phyloP scores from a whole-genome alignment of 108 stramenopile species.

The Pinguiococcus pyrenoidosus region DNA sequence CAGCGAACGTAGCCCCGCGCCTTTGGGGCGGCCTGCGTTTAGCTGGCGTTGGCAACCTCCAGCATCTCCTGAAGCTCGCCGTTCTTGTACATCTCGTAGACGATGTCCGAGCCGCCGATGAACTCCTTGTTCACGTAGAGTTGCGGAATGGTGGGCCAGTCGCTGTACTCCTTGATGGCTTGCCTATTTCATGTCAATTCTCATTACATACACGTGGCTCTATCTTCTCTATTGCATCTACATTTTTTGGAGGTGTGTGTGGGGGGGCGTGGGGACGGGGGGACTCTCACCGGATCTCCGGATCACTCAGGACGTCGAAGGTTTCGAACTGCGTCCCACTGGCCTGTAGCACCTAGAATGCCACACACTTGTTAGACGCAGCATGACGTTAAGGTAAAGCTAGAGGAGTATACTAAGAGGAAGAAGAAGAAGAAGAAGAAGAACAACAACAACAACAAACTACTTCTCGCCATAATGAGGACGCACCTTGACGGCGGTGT shows the following conservation, averaged over 20 bases:
- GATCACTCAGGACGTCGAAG: no score
- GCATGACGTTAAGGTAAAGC: background rate
- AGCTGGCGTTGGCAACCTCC: constrained; percentile 35
- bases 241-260: background rate
- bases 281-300: constrained; percentile 46
- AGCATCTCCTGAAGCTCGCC: constrained; percentile 73
- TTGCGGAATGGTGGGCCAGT: constrained; percentile 87
- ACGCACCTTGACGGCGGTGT: constrained; percentile 51
- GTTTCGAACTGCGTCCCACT: no score
- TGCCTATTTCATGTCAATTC: no score
- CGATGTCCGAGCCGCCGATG: constrained; percentile 89
- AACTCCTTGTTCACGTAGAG: constrained; percentile 91
- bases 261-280: background rate
- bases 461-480: constrained; percentile 4
- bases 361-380: no score
- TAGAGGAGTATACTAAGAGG: background rate
- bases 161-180: constrained; percentile 12
- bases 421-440: background rate
- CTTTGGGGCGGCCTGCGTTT: no score
- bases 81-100: constrained; percentile 68
- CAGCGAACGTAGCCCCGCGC: background rate
- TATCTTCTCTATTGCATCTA: no score
- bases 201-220: no score
- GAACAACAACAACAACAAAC: background rate
- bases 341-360: no score